A percentile compares a stretch with the other conserved stretches of the same genome.
These are phyloP conservation scores for Aspergillus thermomutatus DNA, from an alignment of 2,329 filamentous ascomycete genomes.

Conservation along the genomic window DNA sequence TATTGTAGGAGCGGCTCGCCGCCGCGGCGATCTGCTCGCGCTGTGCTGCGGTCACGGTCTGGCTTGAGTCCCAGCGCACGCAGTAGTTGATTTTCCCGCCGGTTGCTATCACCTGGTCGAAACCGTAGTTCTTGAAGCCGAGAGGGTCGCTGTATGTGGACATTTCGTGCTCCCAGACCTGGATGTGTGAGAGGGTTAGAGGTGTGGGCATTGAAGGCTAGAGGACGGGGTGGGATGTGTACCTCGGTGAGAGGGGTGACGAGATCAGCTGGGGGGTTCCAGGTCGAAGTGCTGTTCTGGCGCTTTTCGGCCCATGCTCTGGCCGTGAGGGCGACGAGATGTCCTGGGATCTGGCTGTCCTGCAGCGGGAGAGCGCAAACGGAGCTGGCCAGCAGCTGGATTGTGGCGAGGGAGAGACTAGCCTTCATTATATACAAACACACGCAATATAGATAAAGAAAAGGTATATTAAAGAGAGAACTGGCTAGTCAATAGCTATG, in stretches of 20 bases:
- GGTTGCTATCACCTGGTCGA: conserved; percentile 12
- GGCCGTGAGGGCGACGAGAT: background rate
- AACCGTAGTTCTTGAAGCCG: conserved; percentile 15
- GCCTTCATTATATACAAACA: conserved; percentile 7
- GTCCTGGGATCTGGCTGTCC: conserved; percentile 2
- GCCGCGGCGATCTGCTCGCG: conserved; percentile 9
- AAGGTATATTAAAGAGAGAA: background rate
- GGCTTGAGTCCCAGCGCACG: conserved; percentile 13
- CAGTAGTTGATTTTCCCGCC: conserved; percentile 16
- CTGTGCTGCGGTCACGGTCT: conserved; percentile 7
- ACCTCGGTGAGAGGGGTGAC: conserved; percentile 14
- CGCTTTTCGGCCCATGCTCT: conserved; percentile 1
- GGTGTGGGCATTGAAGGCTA: background rate
- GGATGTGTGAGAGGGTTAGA: background rate
- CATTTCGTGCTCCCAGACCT: conserved; percentile 16
- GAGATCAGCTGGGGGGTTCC: conserved; percentile 12
- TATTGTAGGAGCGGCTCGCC: conserved; percentile 9
- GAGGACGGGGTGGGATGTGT: background rate
- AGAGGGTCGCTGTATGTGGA: conserved; percentile 11
- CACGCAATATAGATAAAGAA: background rate
- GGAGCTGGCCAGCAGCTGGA: conserved; percentile 18
- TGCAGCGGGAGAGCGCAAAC: conserved; percentile 6
- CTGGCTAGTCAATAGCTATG: background rate
- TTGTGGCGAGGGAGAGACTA: conserved; percentile 9
- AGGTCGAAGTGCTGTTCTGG: background rate